Conservation (phyloP, 169 alveolate genomes). For the Plasmodium inui region DNA sequence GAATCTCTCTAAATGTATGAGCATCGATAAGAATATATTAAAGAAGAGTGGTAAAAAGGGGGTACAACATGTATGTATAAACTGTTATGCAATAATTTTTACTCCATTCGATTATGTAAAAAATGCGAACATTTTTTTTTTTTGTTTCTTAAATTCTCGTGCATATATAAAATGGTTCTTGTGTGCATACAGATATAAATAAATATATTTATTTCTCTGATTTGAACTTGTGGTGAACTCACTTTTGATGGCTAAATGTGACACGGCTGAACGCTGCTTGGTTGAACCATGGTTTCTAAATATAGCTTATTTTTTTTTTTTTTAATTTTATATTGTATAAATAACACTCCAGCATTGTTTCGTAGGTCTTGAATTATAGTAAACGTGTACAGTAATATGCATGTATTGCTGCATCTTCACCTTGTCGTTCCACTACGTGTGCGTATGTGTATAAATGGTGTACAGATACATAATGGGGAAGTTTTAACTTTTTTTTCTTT, state of each 20-base stretch:
- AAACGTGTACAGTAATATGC: slow-evolving; percentile 2
- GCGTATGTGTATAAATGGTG: background rate
- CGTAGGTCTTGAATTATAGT: background rate
- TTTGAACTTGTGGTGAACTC: background rate
- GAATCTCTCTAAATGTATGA: slow-evolving; percentile 12
- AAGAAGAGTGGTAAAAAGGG: slow-evolving; percentile 1
- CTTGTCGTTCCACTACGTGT: background rate
- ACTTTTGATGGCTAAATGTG: background rate
- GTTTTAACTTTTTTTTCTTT: background rate
- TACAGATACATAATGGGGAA: background rate
- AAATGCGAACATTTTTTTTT: slow-evolving; percentile 7
- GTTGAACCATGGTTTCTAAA: background rate
- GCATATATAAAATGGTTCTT: background rate
- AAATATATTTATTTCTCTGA: background rate
- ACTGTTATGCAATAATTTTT: slow-evolving; percentile 15
- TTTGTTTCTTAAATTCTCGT: background rate
- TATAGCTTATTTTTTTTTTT: slow-evolving; percentile 6
- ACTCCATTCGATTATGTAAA: background rate
- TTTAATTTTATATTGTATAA: background rate
- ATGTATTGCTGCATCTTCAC: background rate
- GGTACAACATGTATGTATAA: background rate
- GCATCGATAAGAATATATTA: slow-evolving; percentile 24
- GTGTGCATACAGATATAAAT: background rate
- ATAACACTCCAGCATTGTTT: background rate
- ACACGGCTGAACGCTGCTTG: background rate